Base-by-base conservation (phyloP, 2,329 filamentous ascomycete species). In the Neonectria hederae region DNA sequence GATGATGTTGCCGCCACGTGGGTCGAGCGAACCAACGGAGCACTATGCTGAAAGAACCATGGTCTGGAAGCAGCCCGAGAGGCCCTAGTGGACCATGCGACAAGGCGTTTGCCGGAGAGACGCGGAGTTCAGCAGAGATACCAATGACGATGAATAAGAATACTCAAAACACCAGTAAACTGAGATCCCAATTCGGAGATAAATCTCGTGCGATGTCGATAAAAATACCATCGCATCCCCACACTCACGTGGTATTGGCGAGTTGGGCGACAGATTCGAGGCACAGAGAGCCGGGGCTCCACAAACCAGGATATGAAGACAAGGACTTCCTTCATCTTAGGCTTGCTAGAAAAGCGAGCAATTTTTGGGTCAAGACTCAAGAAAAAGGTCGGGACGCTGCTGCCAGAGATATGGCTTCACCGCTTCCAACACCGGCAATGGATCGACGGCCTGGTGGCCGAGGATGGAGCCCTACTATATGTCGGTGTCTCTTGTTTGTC, bases 41-140 rank as follows among this genome's bases (percentile, higher is more conserved):
- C 59, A 76, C 67, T 76, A 81, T 74, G 75, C 73, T 54, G 76
- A 78, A 63, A 74, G 68, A 42, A 72, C 70, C 46, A 79, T 78
- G 77, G 65, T 78, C 26, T 78, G 76, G 76, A 62, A 57, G 59
- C 66, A 61, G 49, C 38, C 48, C 58, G 49, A 46, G 57, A 32
- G 43, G 30, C 48, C 35, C 59, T 60, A 54, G 55, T 62, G 55
- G 56, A 35, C 13, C 30, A 43, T 59, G 52, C 46, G 43, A 42
- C 14, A 43, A 65, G 54, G 40, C 38, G 48, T 32, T 51, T 57
- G 30, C 48, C 28, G 2, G 19, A 32, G 48, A 19, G n/a, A 11
- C n/a, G 11, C 28, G 14, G n/a, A n/a, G 30, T 51, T 32, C 28
- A 51, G 48, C 48, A 54, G 43, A 52, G 45, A 54, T 42, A 38